Evolutionary conservation across 2,329 filamentous ascomycete genomes (phyloP).

Genomic region (Paramyrothecium roridum): DNA sequence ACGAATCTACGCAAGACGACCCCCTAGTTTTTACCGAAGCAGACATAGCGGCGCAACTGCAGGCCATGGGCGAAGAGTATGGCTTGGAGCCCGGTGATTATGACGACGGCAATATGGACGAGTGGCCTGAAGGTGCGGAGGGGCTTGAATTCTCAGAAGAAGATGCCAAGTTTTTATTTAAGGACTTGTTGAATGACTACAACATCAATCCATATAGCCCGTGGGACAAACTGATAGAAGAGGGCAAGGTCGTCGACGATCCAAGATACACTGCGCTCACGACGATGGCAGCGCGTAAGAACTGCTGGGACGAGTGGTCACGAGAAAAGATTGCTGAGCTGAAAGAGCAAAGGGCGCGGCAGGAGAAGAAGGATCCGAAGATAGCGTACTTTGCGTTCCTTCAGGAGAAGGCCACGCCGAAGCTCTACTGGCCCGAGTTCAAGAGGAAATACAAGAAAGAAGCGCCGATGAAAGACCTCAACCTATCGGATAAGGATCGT

Average conservation of each 20-base stretch:
- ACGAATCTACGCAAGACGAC: slow-evolving; percentile 45
- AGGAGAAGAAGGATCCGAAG: slow-evolving; percentile 78
- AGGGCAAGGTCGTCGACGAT: slow-evolving; percentile 79
- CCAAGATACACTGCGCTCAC: slow-evolving; percentile 78
- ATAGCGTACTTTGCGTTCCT: slow-evolving; percentile 82
- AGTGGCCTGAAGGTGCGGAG: slow-evolving; percentile 69
- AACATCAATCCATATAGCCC: slow-evolving; percentile 82
- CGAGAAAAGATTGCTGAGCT: slow-evolving; percentile 70
- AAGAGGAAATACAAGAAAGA: slow-evolving; percentile 87
- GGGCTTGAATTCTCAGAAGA: slow-evolving; percentile 69
- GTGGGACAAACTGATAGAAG: slow-evolving; percentile 87
- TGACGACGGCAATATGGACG: slow-evolving; percentile 58
- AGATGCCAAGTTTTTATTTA: slow-evolving; percentile 76
- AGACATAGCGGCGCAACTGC: slow-evolving; percentile 89
- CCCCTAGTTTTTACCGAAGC: slow-evolving; percentile 86
- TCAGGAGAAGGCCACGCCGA: slow-evolving; percentile 77
- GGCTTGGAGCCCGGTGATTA: slow-evolving; percentile 75
- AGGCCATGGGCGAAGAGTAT: slow-evolving; percentile 84
- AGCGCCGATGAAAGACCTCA: slow-evolving; percentile 71
- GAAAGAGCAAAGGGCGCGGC: slow-evolving; percentile 67
- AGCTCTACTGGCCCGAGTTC: slow-evolving; percentile 97
- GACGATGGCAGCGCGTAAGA: slow-evolving; percentile 77
- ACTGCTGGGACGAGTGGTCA: slow-evolving; percentile 83
- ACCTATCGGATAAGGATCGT: slow-evolving; percentile 69
- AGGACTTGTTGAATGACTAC: slow-evolving; percentile 80